Base-by-base conservation (phyloP, 2,329 filamentous ascomycete species). In the Curvularia sp. region DNA sequence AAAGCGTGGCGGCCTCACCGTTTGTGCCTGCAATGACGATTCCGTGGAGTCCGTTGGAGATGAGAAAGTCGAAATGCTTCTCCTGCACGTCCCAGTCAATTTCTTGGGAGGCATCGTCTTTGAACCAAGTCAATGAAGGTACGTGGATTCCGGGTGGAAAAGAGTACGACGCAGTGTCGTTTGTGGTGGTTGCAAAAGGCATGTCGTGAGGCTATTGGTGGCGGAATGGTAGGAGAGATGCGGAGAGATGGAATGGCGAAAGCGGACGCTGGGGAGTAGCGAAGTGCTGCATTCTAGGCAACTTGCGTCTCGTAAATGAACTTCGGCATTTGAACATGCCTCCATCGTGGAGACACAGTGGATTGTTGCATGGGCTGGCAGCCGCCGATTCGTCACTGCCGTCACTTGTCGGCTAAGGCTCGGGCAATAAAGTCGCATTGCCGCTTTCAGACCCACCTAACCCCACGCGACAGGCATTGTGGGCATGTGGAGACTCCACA, bases 51-150 rank as follows among this genome's bases (percentile, higher is more conserved):
- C 83, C 83, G 42, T 81, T 84, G 10, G 71, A 74, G 52, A 86
- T 77, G n/a, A 86, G 71, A 64, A 84, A 86, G 64, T 83, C 77
- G 23, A 85, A 72, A 57, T 86, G 84, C 61, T 80, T 78, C 55
- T 79, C 79, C 66, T 87, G 83, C 1, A 82, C 70, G 5, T 79
- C 76, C 84, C 83, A 86, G 66, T 87, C 83, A 38, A 86, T 82
- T 41, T 84, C 81, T 65, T 86, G 84, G 4, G 65, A 73, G 27
- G 70, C 65, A 57, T 81, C 78, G 55, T 79, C 74, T 46, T 77
- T 74, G 69, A 86, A 87, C 78, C 80, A 87, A 3, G 84, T 86
- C 65, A 87, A 69, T 19, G 79, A 81, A 1, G 84, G 84, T n/a
- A 83, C 84, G 60, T 86, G 84, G 47, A 87, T 82, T 3, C 84